phyloP scores from a whole-genome alignment of 73 alveolate genomes.

The Paramecium tetraurelia region DNA sequence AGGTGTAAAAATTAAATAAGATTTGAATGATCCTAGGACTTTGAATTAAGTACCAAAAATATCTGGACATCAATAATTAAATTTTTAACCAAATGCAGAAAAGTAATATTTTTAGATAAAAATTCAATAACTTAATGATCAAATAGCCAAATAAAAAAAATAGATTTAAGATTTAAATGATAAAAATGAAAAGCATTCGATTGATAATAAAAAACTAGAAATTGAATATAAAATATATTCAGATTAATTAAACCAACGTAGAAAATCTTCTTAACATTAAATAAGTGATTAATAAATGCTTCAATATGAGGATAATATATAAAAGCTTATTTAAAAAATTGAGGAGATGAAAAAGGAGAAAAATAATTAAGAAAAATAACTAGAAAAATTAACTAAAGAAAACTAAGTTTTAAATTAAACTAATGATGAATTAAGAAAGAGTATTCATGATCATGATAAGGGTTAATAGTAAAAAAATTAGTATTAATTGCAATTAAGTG shows the following conservation, averaged over 20 bases:
- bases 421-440: neutral
- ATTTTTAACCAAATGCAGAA: neutral
- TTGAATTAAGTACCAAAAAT: neutral
- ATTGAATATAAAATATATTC: neutral
- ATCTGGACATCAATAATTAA: neutral
- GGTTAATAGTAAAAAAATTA: neutral
- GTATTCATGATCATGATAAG: neutral
- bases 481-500: neutral
- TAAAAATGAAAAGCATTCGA: neutral
- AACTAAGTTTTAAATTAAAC: neutral
- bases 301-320: neutral
- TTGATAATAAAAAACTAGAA: neutral
- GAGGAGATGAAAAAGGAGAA: neutral
- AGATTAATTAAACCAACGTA: neutral
- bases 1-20: neutral
- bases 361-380: neutral
- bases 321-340: neutral
- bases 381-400: neutral
- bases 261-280: neutral
- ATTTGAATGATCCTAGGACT: neutral
- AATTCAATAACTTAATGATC: neutral
- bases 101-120: neutral
- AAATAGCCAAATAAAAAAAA: neutral
- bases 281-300: neutral
- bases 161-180: neutral